Conservation (phyloP, 148 eudicot genomes). For the Heliosperma pusillum region DNA sequence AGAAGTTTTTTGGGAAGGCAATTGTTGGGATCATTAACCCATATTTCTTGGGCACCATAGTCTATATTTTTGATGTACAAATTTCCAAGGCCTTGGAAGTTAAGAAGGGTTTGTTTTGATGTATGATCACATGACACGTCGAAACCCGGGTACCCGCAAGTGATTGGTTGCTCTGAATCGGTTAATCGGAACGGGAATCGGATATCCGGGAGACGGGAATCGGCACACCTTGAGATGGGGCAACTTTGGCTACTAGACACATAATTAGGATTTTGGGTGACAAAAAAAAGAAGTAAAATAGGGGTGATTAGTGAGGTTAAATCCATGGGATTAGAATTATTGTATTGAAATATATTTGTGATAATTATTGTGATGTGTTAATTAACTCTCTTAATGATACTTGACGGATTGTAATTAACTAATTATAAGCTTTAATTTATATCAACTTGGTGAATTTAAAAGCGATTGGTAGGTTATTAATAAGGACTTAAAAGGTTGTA, state of each 20-base stretch:
- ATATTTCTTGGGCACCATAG: constrained; percentile 27
- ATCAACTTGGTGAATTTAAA: not conserved
- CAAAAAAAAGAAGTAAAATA: not conserved
- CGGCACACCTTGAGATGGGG: not conserved
- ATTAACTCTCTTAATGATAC: not conserved
- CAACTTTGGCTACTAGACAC: not conserved
- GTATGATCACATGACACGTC: constrained; percentile 22
- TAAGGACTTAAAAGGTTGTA: no score
- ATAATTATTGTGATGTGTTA: not conserved
- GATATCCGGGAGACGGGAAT: not conserved
- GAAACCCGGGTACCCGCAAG: constrained; percentile 29
- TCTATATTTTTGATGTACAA: constrained; percentile 24
- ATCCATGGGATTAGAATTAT: constrained; percentile 17
- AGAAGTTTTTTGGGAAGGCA: constrained; percentile 32
- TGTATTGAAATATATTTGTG: no score
- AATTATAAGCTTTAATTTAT: not conserved
- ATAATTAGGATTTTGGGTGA: not conserved
- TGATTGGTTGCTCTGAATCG: constrained; percentile 15
- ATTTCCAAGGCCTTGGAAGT: constrained; percentile 19
- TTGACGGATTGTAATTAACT: not conserved
- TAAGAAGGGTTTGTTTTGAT: constrained; percentile 8
- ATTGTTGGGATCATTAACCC: constrained; percentile 28
- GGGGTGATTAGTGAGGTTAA: not conserved
- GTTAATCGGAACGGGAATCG: constrained; percentile 24
- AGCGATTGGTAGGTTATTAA: not conserved